Evolutionary conservation across 345 rosid species (phyloP).

Genomic region (Stellera chamaejasme): DNA sequence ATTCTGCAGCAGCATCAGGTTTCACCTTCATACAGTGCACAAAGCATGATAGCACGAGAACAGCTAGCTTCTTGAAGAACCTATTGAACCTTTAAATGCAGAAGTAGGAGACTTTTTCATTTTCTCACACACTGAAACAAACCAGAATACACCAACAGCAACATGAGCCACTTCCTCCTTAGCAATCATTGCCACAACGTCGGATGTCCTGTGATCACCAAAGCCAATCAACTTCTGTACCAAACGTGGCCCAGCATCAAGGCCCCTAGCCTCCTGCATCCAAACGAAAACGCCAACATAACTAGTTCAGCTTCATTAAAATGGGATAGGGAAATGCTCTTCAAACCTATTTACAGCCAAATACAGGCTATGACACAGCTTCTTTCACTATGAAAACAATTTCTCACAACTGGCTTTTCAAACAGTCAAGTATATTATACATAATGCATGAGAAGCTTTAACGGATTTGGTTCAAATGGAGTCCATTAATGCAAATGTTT

Average conservation of each 20-base stretch:
- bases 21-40: constrained; percentile 1
- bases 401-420: too few relatives aligned
- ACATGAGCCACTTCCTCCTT: constrained; percentile 96
- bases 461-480: too few relatives aligned
- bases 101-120: constrained; percentile 61
- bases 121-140: constrained; percentile 59
- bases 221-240: constrained; percentile 75
- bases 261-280: constrained; percentile 88
- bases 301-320: neutral
- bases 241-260: constrained; percentile 95
- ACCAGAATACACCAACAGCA: constrained; percentile 89
- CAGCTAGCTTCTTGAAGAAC: neutral
- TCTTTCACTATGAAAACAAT: too few relatives aligned
- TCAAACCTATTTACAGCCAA: too few relatives aligned
- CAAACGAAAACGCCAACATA: neutral
- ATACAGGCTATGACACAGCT: too few relatives aligned
- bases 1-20: constrained; percentile 31
- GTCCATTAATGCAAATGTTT: too few relatives aligned
- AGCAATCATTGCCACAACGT: constrained; percentile 65
- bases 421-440: too few relatives aligned
- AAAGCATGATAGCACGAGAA: neutral
- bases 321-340: too few relatives aligned
- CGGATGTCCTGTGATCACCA: constrained; percentile 75
- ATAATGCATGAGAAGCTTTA: too few relatives aligned
- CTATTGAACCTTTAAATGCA: constrained; percentile 63